A percentile compares a stretch with the other conserved stretches of the same genome.
These are phyloP conservation scores for Rhizopogon roseolus DNA, from an alignment of 768 basidiomycete species.

Conservation along the genomic window DNA sequence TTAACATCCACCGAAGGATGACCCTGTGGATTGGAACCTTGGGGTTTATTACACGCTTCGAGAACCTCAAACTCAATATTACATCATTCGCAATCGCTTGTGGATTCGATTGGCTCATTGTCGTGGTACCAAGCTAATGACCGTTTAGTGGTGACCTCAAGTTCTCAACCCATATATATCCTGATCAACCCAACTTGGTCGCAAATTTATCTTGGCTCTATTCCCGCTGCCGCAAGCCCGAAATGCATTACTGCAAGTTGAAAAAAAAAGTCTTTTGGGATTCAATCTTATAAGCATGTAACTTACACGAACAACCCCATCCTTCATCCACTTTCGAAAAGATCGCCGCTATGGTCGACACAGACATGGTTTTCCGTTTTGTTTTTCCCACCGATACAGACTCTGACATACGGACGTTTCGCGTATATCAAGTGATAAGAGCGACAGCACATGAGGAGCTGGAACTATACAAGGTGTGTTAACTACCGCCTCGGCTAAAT, in stretches of 20 bases:
- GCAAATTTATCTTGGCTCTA: conserved; percentile 10
- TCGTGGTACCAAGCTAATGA: too few relatives aligned
- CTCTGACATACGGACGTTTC: conserved; percentile 41
- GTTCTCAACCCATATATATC: not conserved
- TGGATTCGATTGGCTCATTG: too few relatives aligned
- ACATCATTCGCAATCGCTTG: too few relatives aligned
- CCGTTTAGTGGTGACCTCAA: too few relatives aligned
- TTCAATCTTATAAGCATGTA: not conserved
- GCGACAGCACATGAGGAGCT: conserved; percentile 18
- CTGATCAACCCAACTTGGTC: conserved; percentile 17
- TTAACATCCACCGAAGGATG: too few relatives aligned
- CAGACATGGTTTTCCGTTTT: conserved; percentile 36
- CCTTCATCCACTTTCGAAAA: not conserved
- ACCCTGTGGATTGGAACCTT: too few relatives aligned
- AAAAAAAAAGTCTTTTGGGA: not conserved
- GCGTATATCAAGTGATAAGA: conserved; percentile 30
- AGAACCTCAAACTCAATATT: too few relatives aligned
- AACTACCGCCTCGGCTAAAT: not conserved
- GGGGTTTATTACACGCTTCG: too few relatives aligned
- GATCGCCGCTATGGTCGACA: conserved; percentile 20
- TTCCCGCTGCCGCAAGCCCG: conserved; percentile 3
- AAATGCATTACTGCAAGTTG: not conserved
- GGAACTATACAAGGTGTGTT: conserved; percentile 40
- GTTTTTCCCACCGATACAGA: conserved; percentile 23
- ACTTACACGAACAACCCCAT: not conserved